phyloP scores from a whole-genome alignment of 2,329 filamentous ascomycete species.

The Trichoderma brevicompactum region DNA sequence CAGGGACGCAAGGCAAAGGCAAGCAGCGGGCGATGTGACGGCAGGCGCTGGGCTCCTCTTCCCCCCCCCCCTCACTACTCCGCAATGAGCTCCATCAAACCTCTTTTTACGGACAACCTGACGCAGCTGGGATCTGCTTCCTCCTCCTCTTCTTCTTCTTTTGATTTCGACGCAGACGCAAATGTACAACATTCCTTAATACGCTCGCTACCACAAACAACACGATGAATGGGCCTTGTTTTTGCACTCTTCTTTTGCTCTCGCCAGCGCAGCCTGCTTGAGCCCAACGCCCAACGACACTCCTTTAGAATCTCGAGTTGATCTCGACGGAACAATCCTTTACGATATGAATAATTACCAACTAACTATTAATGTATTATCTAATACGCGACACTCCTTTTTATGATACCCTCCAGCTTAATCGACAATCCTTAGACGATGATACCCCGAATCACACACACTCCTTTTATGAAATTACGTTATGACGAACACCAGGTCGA shows the following conservation, averaged over 20 bases:
- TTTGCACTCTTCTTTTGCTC: neutral
- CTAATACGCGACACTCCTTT: conserved; percentile 42
- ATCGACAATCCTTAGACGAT: conserved; percentile 40
- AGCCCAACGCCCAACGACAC: conserved; percentile 31
- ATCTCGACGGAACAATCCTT: conserved; percentile 41
- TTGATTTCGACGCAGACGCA: conserved; percentile 39
- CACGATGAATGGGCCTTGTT: conserved; percentile 18
- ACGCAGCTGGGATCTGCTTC: conserved; percentile 29
- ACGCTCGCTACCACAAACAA: conserved; percentile 41
- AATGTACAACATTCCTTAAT: conserved; percentile 46
- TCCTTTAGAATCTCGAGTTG: conserved; percentile 38
- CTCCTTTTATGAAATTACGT: conserved; percentile 38
- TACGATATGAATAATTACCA: conserved; percentile 28
- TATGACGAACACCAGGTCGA: conserved; percentile 39
- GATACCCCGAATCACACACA: conserved; percentile 43
- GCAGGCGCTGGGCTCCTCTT: neutral
- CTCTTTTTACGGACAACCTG: conserved; percentile 33
- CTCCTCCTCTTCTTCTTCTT: conserved; percentile 30
- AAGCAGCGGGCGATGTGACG: conserved; percentile 42
- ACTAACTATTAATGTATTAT: conserved; percentile 39
- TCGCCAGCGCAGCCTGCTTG: conserved; percentile 25
- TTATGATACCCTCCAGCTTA: conserved; percentile 36
- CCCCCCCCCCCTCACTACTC: neutral
- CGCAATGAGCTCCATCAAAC: neutral
- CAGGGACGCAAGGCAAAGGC: conserved; percentile 35